These are phyloP conservation scores for Ogataea kodamae DNA, from an alignment of 805 yeast species.

Conservation along the genomic window DNA sequence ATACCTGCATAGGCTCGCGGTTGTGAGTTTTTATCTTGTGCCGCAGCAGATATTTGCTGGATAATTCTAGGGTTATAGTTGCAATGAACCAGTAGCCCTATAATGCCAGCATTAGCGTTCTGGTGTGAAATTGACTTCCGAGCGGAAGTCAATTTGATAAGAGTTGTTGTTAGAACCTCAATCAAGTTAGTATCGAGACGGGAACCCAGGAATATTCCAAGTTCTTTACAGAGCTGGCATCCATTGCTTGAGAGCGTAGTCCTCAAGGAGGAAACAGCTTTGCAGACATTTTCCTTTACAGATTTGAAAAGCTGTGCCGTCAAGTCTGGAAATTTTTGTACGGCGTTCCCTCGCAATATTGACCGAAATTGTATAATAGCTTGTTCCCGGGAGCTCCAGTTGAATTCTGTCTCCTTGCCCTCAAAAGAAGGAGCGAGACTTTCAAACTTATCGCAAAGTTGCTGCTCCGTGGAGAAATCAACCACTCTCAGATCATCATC, in stretches of 20 bases:
- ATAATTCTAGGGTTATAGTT: slow-evolving; percentile 51
- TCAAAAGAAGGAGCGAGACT: slow-evolving; percentile 42
- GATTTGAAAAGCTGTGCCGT: slow-evolving; percentile 32
- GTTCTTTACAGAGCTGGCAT: slow-evolving; percentile 73
- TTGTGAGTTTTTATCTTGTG: slow-evolving; percentile 65
- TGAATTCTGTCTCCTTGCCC: slow-evolving; percentile 80
- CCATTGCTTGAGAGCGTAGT: slow-evolving; percentile 79
- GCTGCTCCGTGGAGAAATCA: slow-evolving; percentile 28
- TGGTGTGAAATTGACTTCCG: slow-evolving; percentile 63
- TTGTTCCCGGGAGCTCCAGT: slow-evolving; percentile 77
- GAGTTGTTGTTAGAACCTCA: slow-evolving; percentile 46
- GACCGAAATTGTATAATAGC: slow-evolving; percentile 54
- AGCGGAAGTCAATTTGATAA: slow-evolving; percentile 53
- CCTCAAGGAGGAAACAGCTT: slow-evolving; percentile 68
- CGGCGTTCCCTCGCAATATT: slow-evolving; percentile 55
- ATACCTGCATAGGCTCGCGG: slow-evolving; percentile 67
- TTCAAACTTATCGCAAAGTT: slow-evolving; percentile 30
- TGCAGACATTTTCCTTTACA: slow-evolving; percentile 58
- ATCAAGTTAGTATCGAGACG: slow-evolving; percentile 42
- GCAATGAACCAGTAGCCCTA: slow-evolving; percentile 54
- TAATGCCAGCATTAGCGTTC: slow-evolving; percentile 51
- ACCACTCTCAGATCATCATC: slow-evolving; percentile 37
- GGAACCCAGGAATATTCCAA: slow-evolving; percentile 40
- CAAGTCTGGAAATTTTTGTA: slow-evolving; percentile 33
- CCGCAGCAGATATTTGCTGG: slow-evolving; percentile 45